A percentile compares a stretch with the other conserved stretches of the same genome.
phyloP scores from a whole-genome alignment of 176 grass and related monocot genomes.

The Oryza brachyantha region DNA sequence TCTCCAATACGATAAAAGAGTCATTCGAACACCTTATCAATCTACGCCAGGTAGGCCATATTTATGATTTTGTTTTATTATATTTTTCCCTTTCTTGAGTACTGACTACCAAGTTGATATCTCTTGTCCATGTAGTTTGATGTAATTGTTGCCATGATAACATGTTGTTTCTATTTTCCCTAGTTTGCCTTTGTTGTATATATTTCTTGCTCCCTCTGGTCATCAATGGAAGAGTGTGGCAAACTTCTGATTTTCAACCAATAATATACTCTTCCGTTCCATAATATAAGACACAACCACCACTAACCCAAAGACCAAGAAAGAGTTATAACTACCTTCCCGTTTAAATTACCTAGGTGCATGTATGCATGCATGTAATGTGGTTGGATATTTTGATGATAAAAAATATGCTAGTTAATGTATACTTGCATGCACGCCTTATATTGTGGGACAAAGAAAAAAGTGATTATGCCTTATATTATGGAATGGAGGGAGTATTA shows the following conservation, averaged over 20 bases:
- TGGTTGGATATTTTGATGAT: too few species aligned
- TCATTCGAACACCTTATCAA: conserved; percentile 99
- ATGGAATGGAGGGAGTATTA: too few species aligned
- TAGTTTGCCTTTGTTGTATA: background rate
- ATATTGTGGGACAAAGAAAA: too few species aligned
- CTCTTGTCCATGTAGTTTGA: conserved; percentile 2
- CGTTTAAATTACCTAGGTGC: too few species aligned
- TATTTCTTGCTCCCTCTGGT: background rate
- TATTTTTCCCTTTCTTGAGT: conserved; percentile 5
- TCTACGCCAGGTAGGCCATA: conserved; percentile 77
- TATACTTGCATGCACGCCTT: too few species aligned
- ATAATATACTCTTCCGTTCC: too few species aligned
- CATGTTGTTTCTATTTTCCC: background rate
- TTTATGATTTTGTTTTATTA: conserved; percentile 17
- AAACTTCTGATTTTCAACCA: background rate
- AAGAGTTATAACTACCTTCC: too few species aligned
- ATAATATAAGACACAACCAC: too few species aligned
- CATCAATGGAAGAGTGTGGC: background rate
- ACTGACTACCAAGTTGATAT: conserved; percentile 11
- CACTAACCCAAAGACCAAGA: too few species aligned
- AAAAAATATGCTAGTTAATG: too few species aligned
- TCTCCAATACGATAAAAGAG: conserved; percentile 97
- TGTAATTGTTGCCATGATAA: background rate
- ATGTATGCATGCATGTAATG: too few species aligned
- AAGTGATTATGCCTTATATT: too few species aligned